Evolutionary conservation across 768 basidiomycete species (phyloP).

Genomic region (Rhodotorula babjevae): DNA sequence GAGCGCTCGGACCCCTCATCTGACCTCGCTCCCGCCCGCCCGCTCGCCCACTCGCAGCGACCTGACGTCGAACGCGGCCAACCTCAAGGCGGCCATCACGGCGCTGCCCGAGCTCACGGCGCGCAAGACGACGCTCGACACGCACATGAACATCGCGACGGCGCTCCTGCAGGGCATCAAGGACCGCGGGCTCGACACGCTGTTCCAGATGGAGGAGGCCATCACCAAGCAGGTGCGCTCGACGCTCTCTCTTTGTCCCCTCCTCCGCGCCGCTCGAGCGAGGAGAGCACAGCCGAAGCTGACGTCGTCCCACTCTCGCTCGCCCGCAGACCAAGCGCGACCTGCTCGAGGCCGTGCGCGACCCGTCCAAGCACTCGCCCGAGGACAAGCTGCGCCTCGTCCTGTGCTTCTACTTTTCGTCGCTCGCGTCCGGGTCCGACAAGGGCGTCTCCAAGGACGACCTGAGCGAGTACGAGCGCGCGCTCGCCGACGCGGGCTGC

Average conservation of each 20-base stretch:
- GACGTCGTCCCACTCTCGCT: background rate
- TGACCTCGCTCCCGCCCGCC: background rate
- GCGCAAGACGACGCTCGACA: constrained; percentile 90
- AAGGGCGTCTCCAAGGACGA: constrained; percentile 75
- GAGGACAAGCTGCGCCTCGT: constrained; percentile 88
- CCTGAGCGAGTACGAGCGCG: constrained; percentile 76
- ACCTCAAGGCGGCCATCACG: constrained; percentile 94
- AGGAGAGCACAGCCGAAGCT: too few species aligned
- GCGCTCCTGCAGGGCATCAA: constrained; percentile 92
- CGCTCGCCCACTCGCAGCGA: constrained; percentile 56
- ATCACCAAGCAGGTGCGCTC: constrained; percentile 69
- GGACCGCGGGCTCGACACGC: constrained; percentile 84
- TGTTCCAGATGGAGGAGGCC: constrained; percentile 94
- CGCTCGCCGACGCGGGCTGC: constrained; percentile 74
- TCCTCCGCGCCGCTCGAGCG: too few species aligned
- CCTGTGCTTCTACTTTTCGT: constrained; percentile 90
- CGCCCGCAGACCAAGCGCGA: constrained; percentile 61
- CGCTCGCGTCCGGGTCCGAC: constrained; percentile 57
- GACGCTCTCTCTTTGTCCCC: too few species aligned
- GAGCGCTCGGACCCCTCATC: too few species aligned
- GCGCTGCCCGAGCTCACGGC: constrained; percentile 94
- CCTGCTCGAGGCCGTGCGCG: constrained; percentile 81
- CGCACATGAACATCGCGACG: constrained; percentile 99
- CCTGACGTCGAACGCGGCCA: constrained; percentile 82
- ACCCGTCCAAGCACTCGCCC: constrained; percentile 62